Base-by-base conservation (phyloP, 345 rosid species). In the Arabis hirsuta region DNA sequence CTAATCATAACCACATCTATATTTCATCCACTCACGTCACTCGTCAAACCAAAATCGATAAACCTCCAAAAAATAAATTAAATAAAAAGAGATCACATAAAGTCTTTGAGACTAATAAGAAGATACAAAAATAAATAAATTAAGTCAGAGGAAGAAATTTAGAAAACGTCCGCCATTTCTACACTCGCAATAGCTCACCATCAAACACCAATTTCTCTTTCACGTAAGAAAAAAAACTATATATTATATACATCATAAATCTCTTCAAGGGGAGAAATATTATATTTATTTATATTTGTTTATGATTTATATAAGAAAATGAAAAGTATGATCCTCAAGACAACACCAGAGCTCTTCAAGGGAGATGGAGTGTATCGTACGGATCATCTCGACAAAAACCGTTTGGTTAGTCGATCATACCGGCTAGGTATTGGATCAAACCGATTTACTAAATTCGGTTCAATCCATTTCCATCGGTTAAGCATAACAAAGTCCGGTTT, bases 241-340 rank as follows among this genome's bases (percentile, higher is more conserved):
- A n/a, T 54, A n/a, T 56, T 50, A 14, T 44, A 45, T 41, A 8
- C 34, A 14, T 42, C 27, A 32, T 32, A 44, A 4, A 68, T 14
- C 50, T 68, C 55, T 54, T 62, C 59, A 47, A 19, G 12, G 14
- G 2, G 53, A 34, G 57, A 19, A 34, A 60, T 46, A 58, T 42
- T 38, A 48, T 42, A 47, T 41, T 12, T 31, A 20, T 42, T n/a
- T 69, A 69, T 57, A n/a, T 54, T 75, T 52, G 13, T 62, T 47
- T 48, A n/a, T 26, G 55, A 32, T 62, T 76, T 69, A 41, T 29
- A 14, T 20, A 74, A 46, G 50, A 55, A 71, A 76, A 76, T 76
- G 72, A 71, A 73, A 64, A 76, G 76, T 51, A 70, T 71, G 76
- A 76, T 76, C 67, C 19, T 71, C 48, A 70, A 76, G 80, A 64